Percentiles rank a stretch among this genome's conserved stretches.
Conservation (phyloP, 2,329 filamentous ascomycete genomes). For the Arthrinium phaeospermum region DNA sequence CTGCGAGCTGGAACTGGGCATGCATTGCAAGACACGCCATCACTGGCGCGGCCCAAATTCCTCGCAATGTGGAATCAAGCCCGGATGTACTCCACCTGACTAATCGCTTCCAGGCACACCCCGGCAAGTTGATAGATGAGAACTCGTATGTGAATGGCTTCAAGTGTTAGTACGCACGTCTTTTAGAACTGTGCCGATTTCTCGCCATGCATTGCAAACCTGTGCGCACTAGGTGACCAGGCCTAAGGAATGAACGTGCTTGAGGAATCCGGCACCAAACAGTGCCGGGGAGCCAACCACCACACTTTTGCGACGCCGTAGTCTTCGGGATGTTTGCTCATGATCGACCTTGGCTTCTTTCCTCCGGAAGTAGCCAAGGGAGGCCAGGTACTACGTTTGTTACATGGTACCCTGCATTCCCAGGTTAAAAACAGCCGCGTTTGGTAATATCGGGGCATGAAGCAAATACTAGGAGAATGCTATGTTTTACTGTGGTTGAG, state of each 20-base stretch:
- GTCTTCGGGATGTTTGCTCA: background rate
- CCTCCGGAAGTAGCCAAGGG: too few species aligned
- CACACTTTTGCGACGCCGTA: background rate
- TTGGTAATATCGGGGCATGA: background rate
- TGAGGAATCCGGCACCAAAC: background rate
- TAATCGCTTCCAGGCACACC: background rate
- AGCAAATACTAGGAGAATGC: background rate
- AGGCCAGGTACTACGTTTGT: too few species aligned
- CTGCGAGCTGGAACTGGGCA: background rate
- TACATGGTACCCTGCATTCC: too few species aligned
- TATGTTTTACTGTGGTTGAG: background rate
- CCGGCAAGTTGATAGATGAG: background rate
- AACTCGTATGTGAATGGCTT: background rate
- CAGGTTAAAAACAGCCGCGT: too few species aligned
- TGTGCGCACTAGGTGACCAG: background rate
- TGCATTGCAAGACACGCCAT: background rate
- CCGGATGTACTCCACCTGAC: background rate
- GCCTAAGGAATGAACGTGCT: background rate
- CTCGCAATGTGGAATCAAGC: background rate
- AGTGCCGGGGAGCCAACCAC: background rate
- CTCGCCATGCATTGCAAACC: background rate
- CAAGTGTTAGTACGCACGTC: background rate
- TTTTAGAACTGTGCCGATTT: background rate
- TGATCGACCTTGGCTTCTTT: background rate
- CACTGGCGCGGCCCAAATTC: too few species aligned